Evolutionary conservation across 1,284 basidiomycete species (phyloP).

Genomic region (Puccinia horiana): DNA sequence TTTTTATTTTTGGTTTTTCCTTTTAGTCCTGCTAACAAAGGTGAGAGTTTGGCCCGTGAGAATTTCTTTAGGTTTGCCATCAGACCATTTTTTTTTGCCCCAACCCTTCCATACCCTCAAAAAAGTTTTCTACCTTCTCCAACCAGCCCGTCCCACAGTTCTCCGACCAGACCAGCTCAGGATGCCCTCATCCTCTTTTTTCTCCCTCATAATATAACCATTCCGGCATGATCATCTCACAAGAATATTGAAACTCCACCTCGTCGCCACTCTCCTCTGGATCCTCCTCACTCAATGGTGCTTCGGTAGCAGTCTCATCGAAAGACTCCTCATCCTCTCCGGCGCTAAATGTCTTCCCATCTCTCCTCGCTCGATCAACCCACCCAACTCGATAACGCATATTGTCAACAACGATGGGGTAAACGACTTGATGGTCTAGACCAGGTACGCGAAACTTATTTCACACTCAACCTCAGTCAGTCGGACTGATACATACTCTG

Average conservation of each 20-base stretch:
- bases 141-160: too few species aligned
- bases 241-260: neutral
- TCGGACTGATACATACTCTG: neutral
- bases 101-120: too few species aligned
- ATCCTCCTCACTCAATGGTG: constrained; percentile 57
- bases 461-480: too few species aligned
- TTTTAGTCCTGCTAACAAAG: too few species aligned
- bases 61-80: too few species aligned
- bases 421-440: constrained; percentile 10
- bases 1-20: too few species aligned
- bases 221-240: neutral
- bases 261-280: constrained; percentile 25
- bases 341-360: constrained; percentile 55
- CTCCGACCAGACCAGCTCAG: too few species aligned
- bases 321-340: constrained; percentile 54
- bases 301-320: constrained; percentile 57
- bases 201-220: too few species aligned
- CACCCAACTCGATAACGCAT: constrained; percentile 3
- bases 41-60: too few species aligned
- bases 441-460: neutral
- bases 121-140: too few species aligned
- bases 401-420: constrained; percentile 41
- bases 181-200: too few species aligned
- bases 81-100: too few species aligned
- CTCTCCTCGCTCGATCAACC: neutral